phyloP scores from a whole-genome alignment of 495 filamentous ascomycete species.

The Aspergillus kassunensis region DNA sequence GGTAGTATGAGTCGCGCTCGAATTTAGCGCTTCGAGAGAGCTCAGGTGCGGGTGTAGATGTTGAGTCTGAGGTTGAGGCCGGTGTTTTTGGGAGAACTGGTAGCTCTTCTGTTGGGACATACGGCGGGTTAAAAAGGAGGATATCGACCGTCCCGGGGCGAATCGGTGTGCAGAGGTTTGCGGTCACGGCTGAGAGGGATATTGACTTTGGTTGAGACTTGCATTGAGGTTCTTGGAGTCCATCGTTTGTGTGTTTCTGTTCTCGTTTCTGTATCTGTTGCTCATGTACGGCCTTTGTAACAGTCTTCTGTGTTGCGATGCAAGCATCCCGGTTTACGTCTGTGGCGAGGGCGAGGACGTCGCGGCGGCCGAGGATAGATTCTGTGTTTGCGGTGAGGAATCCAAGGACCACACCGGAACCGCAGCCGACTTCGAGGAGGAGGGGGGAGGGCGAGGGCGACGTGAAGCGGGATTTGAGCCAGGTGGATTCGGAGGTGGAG shows the following conservation, averaged over 20 bases:
- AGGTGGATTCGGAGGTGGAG: constrained; percentile 63
- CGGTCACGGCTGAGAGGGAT: constrained; percentile 59
- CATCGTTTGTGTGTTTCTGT: constrained; percentile 1
- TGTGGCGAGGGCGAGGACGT: constrained; percentile 67
- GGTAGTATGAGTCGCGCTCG: constrained; percentile 69
- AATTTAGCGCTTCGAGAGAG: constrained; percentile 41
- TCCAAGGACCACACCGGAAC: constrained; percentile 85
- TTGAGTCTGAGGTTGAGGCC: constrained; percentile 17
- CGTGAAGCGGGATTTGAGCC: constrained; percentile 58
- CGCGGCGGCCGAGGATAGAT: constrained; percentile 64
- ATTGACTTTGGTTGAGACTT: not conserved
- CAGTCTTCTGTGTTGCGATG: constrained; percentile 60
- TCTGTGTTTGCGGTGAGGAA: constrained; percentile 75
- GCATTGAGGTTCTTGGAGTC: not conserved
- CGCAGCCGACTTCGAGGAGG: constrained; percentile 75
- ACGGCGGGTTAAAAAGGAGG: constrained; percentile 93
- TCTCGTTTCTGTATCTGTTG: constrained; percentile 13
- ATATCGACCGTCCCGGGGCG: constrained; percentile 63
- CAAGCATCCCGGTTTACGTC: constrained; percentile 85
- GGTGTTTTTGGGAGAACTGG: constrained; percentile 52
- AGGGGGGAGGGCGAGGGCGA: constrained; percentile 33
- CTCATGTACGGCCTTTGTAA: constrained; percentile 47
- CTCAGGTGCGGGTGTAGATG: not conserved
- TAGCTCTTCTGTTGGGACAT: constrained; percentile 79
- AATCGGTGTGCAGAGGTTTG: constrained; percentile 61